A percentile compares a stretch with the other conserved stretches of the same genome.
These are phyloP conservation scores for Cladorrhinum samala DNA, from an alignment of 495 filamentous ascomycete species.

Conservation along the genomic window DNA sequence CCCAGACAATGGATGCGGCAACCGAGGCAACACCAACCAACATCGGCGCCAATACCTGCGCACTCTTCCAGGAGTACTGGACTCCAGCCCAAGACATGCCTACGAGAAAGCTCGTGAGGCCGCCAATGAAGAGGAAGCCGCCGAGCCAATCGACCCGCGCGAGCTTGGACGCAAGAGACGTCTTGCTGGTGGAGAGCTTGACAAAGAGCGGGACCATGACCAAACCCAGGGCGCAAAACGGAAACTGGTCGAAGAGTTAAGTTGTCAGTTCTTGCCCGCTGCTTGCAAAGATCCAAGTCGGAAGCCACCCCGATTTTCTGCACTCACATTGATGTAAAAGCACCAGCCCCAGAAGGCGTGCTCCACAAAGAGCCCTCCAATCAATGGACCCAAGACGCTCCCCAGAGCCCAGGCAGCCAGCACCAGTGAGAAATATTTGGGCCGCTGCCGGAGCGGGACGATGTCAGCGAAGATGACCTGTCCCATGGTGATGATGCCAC, in stretches of 20 bases:
- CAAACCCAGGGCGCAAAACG: conserved; percentile 31
- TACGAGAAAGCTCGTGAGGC: conserved; percentile 45
- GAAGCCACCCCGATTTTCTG: not conserved
- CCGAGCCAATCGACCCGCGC: conserved; percentile 35
- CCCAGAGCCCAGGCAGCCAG: conserved; percentile 63
- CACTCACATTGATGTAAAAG: conserved; percentile 34
- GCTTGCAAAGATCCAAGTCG: too few species aligned
- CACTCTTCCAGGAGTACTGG: conserved; percentile 45
- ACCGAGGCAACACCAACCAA: conserved; percentile 33
- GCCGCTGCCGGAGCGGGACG: conserved; percentile 33
- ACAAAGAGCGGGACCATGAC: conserved; percentile 29
- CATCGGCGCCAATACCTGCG: conserved; percentile 42
- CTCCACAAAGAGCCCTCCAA: conserved; percentile 69
- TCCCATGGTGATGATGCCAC: conserved; percentile 72
- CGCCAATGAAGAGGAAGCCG: conserved; percentile 40
- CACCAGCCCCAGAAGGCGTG: conserved; percentile 37
- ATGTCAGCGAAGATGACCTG: conserved; percentile 66
- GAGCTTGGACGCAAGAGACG: conserved; percentile 29
- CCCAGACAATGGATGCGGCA: conserved; percentile 30
- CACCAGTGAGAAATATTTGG: conserved; percentile 36
- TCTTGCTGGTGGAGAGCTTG: conserved; percentile 27
- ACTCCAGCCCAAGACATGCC: conserved; percentile 53
- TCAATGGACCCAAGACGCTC: conserved; percentile 63
- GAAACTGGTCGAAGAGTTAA: conserved; percentile 18
- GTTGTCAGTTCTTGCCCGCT: not conserved